Conservation (phyloP, 129 eudicot genomes). For the Flaveria robusta region DNA sequence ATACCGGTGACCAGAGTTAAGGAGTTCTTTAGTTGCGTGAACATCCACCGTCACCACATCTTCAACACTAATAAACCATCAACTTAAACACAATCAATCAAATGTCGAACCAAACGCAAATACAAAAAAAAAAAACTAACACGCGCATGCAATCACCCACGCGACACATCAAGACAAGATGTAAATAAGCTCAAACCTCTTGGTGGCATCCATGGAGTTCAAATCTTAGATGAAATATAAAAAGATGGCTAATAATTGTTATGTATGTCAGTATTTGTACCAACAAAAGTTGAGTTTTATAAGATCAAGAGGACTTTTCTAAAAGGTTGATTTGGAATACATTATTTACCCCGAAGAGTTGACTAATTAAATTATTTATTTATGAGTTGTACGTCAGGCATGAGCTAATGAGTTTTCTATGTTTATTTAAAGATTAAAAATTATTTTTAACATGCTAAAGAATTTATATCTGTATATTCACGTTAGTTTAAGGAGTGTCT, state of each 20-base stretch:
- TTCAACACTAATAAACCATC: slow-evolving; percentile 35
- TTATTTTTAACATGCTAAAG: background rate
- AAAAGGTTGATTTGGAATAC: background rate
- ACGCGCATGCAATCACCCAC: too few relatives aligned
- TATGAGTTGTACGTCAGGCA: slow-evolving; percentile 12
- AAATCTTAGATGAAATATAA: slow-evolving; percentile 22
- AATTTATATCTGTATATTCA: background rate
- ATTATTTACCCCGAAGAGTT: slow-evolving; percentile 18
- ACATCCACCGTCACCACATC: slow-evolving; percentile 58
- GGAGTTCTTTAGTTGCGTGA: slow-evolving; percentile 45
- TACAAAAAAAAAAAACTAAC: background rate
- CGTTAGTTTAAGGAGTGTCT: background rate
- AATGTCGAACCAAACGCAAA: background rate
- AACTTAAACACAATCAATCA: slow-evolving; percentile 12
- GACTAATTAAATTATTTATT: slow-evolving; percentile 11
- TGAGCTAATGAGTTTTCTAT: slow-evolving; percentile 6
- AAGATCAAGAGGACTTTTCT: slow-evolving; percentile 24
- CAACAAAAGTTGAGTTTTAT: slow-evolving; percentile 31
- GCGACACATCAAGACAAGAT: background rate
- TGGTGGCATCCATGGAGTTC: slow-evolving; percentile 44
- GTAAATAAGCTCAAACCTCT: slow-evolving; percentile 30
- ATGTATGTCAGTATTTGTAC: slow-evolving; percentile 23
- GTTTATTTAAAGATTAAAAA: background rate
- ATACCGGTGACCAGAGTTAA: slow-evolving; percentile 45
- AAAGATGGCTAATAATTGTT: background rate